phyloP scores from a whole-genome alignment of 2,329 filamentous ascomycete species.

The Thielaviopsis musarum region DNA sequence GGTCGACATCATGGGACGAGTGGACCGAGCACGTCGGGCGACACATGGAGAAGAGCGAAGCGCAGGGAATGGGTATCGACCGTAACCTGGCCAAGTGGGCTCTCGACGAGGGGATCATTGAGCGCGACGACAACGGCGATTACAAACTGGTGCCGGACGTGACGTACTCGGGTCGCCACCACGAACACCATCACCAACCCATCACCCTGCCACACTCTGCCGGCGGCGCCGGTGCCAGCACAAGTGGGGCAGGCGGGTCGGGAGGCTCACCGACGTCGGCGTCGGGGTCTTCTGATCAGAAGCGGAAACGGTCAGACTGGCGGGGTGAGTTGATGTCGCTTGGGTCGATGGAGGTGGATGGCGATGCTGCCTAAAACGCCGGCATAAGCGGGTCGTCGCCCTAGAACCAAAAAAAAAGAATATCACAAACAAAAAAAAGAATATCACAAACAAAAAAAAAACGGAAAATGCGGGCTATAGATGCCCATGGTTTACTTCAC shows the following conservation, averaged over 20 bases:
- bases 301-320: constrained; percentile 10
- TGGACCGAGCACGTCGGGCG: constrained; percentile 84
- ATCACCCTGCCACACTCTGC: constrained; percentile 4
- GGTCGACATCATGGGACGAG: constrained; percentile 64
- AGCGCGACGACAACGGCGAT: constrained; percentile 36
- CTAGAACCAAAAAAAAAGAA: neutral
- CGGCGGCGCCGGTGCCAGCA: neutral
- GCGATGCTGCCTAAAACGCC: neutral
- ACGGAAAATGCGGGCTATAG: no score
- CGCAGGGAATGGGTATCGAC: constrained; percentile 39
- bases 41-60: constrained; percentile 66
- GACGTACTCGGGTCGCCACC: constrained; percentile 9
- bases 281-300: constrained; percentile 4
- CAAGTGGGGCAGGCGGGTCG: neutral
- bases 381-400: neutral
- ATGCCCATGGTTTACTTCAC: no score
- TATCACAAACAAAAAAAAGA: neutral
- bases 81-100: constrained; percentile 43
- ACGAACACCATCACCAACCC: constrained; percentile 12
- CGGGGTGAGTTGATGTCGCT: constrained; percentile 6
- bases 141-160: constrained; percentile 28
- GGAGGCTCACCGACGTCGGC: neutral
- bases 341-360: constrained; percentile 8
- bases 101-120: constrained; percentile 45
- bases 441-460: no score